Conservation (phyloP, 352 stramenopile species). For the Globisporangium barbulae region DNA sequence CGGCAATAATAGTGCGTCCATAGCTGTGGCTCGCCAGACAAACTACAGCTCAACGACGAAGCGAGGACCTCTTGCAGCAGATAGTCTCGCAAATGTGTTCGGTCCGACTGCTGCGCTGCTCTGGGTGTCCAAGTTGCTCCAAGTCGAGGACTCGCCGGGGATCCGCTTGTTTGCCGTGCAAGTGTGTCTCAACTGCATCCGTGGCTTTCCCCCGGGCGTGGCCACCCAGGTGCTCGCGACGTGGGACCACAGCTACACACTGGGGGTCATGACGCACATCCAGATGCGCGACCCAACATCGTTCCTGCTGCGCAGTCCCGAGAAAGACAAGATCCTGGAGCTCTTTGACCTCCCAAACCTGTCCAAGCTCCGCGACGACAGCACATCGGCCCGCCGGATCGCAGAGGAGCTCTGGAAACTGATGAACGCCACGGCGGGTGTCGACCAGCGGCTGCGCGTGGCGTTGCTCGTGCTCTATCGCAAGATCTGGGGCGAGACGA, state of each 20-base stretch:
- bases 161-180: slow-evolving; percentile 76
- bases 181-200: slow-evolving; percentile 79
- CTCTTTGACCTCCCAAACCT: slow-evolving; percentile 62
- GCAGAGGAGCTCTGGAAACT: slow-evolving; percentile 70
- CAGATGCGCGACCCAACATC: slow-evolving; percentile 74
- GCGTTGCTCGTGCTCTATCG: slow-evolving; percentile 74
- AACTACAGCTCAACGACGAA: slow-evolving; percentile 6
- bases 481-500: slow-evolving; percentile 81
- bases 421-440: slow-evolving; percentile 58
- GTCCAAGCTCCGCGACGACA: slow-evolving; percentile 70
- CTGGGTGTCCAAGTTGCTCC: slow-evolving; percentile 64
- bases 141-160: slow-evolving; percentile 60
- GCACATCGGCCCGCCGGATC: slow-evolving; percentile 57
- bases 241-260: slow-evolving; percentile 80
- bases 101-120: slow-evolving; percentile 63
- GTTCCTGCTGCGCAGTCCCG: slow-evolving; percentile 71
- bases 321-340: slow-evolving; percentile 67
- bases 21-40: slow-evolving; percentile 1
- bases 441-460: slow-evolving; percentile 75
- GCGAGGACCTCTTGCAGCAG: slow-evolving; percentile 14
- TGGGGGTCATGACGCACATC: slow-evolving; percentile 68
- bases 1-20: slow-evolving; percentile 14
- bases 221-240: slow-evolving; percentile 75
- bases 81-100: slow-evolving; percentile 54
- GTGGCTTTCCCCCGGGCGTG: slow-evolving; percentile 66